Evolutionary conservation across 257 asterid species (phyloP).

Genomic region (Primulina tabacum): DNA sequence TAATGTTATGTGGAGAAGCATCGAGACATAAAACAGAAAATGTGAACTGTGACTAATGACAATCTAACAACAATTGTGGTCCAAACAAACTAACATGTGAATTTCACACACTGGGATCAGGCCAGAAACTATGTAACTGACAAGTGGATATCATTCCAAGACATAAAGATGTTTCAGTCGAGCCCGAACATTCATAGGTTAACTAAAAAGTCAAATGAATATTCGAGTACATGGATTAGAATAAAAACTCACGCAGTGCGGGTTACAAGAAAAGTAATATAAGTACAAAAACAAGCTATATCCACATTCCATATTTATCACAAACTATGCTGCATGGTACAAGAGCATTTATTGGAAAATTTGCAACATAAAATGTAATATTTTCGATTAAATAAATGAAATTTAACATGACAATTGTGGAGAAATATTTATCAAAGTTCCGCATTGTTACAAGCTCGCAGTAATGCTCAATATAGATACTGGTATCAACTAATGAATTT

Average conservation of each 20-base stretch:
- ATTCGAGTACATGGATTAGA: too few relatives aligned
- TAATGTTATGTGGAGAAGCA: constrained; percentile 21
- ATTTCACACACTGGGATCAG: constrained; percentile 11
- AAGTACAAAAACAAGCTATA: too few relatives aligned
- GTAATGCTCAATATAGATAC: constrained; percentile 1
- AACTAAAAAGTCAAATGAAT: not conserved
- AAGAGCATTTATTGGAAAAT: too few relatives aligned
- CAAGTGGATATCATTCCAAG: constrained; percentile 15
- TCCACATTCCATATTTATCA: too few relatives aligned
- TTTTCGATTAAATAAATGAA: too few relatives aligned
- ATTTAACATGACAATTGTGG: not conserved
- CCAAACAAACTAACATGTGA: constrained; percentile 12
- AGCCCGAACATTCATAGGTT: not conserved
- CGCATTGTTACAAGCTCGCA: constrained; percentile 10
- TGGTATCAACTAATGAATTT: constrained; percentile 14
- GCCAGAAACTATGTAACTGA: constrained; percentile 19
- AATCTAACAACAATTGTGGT: constrained; percentile 7
- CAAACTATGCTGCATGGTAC: too few relatives aligned
- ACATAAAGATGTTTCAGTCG: not conserved
- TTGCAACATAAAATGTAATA: too few relatives aligned
- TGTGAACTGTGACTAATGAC: constrained; percentile 4
- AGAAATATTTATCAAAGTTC: constrained; percentile 3
- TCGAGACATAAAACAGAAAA: constrained; percentile 16
- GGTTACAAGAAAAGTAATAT: too few relatives aligned
- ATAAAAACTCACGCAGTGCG: too few relatives aligned